Base-by-base conservation (phyloP, 1,284 basidiomycete species). In the Malassezia brasiliensis region DNA sequence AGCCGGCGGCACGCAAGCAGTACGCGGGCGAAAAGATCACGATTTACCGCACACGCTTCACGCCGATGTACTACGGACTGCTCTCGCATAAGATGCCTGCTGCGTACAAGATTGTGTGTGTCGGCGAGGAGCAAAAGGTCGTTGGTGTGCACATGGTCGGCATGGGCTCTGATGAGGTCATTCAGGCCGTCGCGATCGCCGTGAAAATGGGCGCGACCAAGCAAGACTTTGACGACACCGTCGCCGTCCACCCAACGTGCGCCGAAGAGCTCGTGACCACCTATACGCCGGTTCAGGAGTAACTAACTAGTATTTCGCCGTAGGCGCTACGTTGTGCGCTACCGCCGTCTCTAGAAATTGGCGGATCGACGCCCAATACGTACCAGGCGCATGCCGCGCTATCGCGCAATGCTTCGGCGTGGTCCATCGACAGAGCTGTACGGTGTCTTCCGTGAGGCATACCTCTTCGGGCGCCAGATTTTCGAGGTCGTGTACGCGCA, bases 131-230 rank as follows among this genome's bases (percentile, higher is more conserved):
- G 65, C 90, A 98, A 75, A 87, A 86, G 69, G 86, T 99, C 36
- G 88, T 98, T 17, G 93, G 93, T 17, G 78, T 96, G 50, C 94
- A 98, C 76, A 85, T 96, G 64, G 84, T 96, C 59, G 93, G 91
- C 5, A 69, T 82, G 64, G 73, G 72, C 14, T 86, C 83, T 61
- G 93, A 96, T 73, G 91, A 96, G 77, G 83, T 87, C 65, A 78
- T 91, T 77, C 91, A 96, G 79, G 90, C 90, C 60, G 93, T 96
- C 74, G 88, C 79, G 1, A 88, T 96, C 17, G 91, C 91, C 11
- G 80, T 98, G 68, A 96, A 96, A 81, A 90, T 96, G 90, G 87
- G 88, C 51, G 66, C 71, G 0, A 74, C 63, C 3, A 68, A 72
- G 38, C 60, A 60, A 47, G 67, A 74, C 58, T 69, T 74, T 64